Evolutionary conservation across 176 grass and related monocot species (phyloP).

Genomic region (Stipa capillata): DNA sequence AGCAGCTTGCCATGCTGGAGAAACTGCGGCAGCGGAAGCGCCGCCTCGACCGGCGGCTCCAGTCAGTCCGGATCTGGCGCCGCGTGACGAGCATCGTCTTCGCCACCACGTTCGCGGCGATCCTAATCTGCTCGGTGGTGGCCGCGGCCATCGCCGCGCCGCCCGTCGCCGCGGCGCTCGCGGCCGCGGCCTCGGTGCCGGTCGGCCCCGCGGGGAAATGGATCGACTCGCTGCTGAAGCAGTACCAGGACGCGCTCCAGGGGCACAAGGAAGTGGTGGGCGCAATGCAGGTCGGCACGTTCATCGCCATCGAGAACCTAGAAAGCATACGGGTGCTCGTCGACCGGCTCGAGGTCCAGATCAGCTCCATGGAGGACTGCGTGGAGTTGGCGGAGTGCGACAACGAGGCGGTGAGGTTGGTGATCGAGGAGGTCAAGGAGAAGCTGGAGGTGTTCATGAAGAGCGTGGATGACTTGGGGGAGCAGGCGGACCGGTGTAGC

Average conservation of each 20-base stretch:
- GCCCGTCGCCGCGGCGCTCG: slow-evolving; percentile 57
- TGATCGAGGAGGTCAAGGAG: slow-evolving; percentile 66
- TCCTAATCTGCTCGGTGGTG: slow-evolving; percentile 65
- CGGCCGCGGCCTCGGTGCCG: slow-evolving; percentile 52
- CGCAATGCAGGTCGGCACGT: slow-evolving; percentile 64
- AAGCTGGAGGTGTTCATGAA: slow-evolving; percentile 80
- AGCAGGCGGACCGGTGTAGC: slow-evolving; percentile 76
- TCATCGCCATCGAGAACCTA: slow-evolving; percentile 68
- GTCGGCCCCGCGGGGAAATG: slow-evolving; percentile 64
- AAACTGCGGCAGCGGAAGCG: slow-evolving; percentile 73
- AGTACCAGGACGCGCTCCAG: slow-evolving; percentile 52
- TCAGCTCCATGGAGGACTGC: slow-evolving; percentile 42
- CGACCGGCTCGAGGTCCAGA: slow-evolving; percentile 50
- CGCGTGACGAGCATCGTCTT: slow-evolving; percentile 75
- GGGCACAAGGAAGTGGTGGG: slow-evolving; percentile 49
- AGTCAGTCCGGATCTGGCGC: slow-evolving; percentile 72
- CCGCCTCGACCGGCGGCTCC: slow-evolving; percentile 67
- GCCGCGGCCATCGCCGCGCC: slow-evolving; percentile 55
- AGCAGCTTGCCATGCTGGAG: slow-evolving; percentile 76
- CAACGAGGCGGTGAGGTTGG: slow-evolving; percentile 64
- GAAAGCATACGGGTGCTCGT: slow-evolving; percentile 68
- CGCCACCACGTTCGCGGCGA: slow-evolving; percentile 51
- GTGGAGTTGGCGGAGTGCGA: slow-evolving; percentile 58
- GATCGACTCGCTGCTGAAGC: slow-evolving; percentile 64
- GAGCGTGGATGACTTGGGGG: slow-evolving; percentile 72